Evolutionary conservation across 768 basidiomycete genomes (phyloP).

Genomic region (Trametes coccinea): DNA sequence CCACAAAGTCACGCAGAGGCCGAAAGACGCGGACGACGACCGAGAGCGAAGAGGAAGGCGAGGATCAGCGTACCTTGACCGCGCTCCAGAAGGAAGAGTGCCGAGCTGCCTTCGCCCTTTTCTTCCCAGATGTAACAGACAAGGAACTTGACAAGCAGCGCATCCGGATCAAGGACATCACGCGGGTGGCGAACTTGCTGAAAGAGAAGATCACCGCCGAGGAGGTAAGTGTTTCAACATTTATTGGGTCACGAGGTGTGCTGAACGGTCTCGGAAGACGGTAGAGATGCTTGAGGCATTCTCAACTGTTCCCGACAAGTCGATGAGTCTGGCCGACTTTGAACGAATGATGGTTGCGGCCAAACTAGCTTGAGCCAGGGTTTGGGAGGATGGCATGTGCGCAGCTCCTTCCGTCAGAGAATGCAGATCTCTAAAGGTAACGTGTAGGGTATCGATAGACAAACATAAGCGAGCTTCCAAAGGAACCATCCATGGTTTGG

Average conservation of each 20-base stretch:
- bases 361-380: constrained; percentile 43
- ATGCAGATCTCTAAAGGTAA: too few species aligned
- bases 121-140: constrained; percentile 62
- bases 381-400: too few species aligned
- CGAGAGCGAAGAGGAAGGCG: neutral
- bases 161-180: constrained; percentile 69
- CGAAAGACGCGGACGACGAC: neutral
- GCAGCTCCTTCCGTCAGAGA: too few species aligned
- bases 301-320: constrained; percentile 67
- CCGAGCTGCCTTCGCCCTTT: constrained; percentile 64
- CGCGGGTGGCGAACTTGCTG: constrained; percentile 57
- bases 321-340: constrained; percentile 70
- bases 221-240: constrained; percentile 50
- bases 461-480: too few species aligned
- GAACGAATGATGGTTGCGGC: constrained; percentile 71
- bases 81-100: constrained; percentile 54
- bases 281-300: constrained; percentile 80
- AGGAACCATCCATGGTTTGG: too few species aligned
- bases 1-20: neutral
- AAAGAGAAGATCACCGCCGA: constrained; percentile 73
- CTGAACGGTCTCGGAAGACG: constrained; percentile 45
- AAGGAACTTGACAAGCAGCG: constrained; percentile 49
- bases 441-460: too few species aligned
- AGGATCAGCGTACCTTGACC: constrained; percentile 36
- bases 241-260: neutral